Base-by-base conservation (phyloP, 176 grass and related monocot species). In the Metroxylon sagu region DNA sequence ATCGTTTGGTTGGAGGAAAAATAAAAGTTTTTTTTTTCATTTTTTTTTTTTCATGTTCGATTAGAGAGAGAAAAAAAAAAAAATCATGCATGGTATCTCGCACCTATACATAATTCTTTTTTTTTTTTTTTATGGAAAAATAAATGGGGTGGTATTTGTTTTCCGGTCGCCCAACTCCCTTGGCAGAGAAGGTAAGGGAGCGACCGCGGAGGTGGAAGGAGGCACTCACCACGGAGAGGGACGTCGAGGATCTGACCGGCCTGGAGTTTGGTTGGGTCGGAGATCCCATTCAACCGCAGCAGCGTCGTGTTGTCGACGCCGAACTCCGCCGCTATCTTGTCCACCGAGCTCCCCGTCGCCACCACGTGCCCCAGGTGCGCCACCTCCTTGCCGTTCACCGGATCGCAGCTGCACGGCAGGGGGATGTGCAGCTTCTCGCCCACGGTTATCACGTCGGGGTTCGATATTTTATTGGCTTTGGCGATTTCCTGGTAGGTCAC, bases 321-420 rank as follows among this genome's bases (percentile, higher is more conserved):
- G 48, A 66, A 90, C 53, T 4, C 71, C n/a, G 77, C 26, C 12
- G 91, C 86, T 65, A 96, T 96, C 5, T 19, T 19, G 3, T 48
- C 2, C 23, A 68, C 27, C 16, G 5, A 48, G 12, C 80, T 71
- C 10, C 78, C 75, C 4, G 16, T 4, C 64, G 18, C 25, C 57
- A 90, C 86, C 62, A 30, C 18, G 74, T 90, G 82, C 0, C 86
- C 83, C 5, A 79, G 54, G 77, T 96, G 91, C 57, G 79, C 58
- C 3, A 85, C 83, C 57, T 30, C 49, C 48, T 19, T 17, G 21
- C n/a, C 72, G n/a, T 50, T 80, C 60, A 79, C 86, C 16, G 28
- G 10, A 54, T 96, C 86, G 67, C 91, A 96, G 82, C 68, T 87
- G 76, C 83, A 96, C 68, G 86, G 91, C 29, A 96, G 75, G 17